Conservation (phyloP, 108 stramenopile species). For the Mediolabrus comicus region DNA sequence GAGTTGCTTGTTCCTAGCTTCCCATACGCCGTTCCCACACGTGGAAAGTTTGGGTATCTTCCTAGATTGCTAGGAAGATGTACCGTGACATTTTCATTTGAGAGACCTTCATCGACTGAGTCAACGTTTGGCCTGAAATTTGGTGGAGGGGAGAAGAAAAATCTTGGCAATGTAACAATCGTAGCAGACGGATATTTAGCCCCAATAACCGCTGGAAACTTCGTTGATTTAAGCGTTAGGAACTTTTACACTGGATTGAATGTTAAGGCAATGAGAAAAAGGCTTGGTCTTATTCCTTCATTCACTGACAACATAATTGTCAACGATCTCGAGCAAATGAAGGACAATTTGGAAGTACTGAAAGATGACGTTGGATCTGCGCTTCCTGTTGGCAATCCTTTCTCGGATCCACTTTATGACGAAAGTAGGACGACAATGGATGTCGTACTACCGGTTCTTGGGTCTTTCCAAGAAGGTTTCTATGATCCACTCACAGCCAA, state of each 20-base stretch:
- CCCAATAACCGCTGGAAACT: constrained; percentile 82
- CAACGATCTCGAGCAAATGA: constrained; percentile 50
- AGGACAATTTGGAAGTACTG: constrained; percentile 47
- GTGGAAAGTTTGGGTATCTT: constrained; percentile 77
- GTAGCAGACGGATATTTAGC: constrained; percentile 84
- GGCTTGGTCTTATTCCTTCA: constrained; percentile 49
- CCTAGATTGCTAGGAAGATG: constrained; percentile 76
- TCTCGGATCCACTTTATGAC: constrained; percentile 10
- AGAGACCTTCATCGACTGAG: constrained; percentile 32
- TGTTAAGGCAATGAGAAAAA: constrained; percentile 62
- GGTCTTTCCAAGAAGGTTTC: constrained; percentile 84
- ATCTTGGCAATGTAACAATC: constrained; percentile 81
- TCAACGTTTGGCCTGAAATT: constrained; percentile 22
- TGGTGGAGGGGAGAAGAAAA: constrained; percentile 22
- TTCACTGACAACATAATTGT: constrained; percentile 48
- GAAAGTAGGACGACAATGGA: constrained; percentile 51
- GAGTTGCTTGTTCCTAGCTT: constrained; percentile 66
- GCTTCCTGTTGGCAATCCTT: constrained; percentile 12
- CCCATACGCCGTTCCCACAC: constrained; percentile 69
- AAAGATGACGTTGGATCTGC: constrained; percentile 33
- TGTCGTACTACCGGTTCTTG: constrained; percentile 63
- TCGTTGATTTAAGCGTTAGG: constrained; percentile 75
- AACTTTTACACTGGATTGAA: constrained; percentile 83
- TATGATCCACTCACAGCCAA: constrained; percentile 85
- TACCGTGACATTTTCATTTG: constrained; percentile 72